Percentiles rank a stretch among this genome's conserved stretches.
Evolutionary conservation across 2,329 filamentous ascomycete species (phyloP).

Genomic region (Exophiala dermatitidis): DNA sequence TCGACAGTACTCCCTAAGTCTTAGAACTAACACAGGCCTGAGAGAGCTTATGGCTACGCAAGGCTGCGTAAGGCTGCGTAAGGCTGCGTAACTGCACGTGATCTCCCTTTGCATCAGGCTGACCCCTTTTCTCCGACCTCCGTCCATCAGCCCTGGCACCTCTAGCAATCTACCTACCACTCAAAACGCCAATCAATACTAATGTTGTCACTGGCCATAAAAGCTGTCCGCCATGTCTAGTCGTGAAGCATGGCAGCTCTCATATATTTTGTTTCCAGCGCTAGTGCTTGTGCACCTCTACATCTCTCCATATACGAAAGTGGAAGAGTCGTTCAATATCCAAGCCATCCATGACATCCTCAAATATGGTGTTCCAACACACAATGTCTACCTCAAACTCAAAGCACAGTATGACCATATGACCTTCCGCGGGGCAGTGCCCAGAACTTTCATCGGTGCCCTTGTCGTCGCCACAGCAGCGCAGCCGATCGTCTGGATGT

Average conservation of each 20-base stretch:
- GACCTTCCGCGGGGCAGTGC: conserved; percentile 82
- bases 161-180: no score
- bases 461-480: conserved; percentile 66
- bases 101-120: no score
- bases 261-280: conserved; percentile 42
- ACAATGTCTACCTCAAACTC: conserved; percentile 48
- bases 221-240: no score
- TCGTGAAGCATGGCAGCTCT: conserved; percentile 33
- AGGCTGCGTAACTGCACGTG: no score
- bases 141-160: no score
- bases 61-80: no score
- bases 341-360: conserved; percentile 89
- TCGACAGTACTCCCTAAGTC: no score
- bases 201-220: no score
- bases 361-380: conserved; percentile 62
- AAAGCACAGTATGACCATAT: conserved; percentile 75
- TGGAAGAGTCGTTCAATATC: conserved; percentile 97
- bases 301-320: conserved; percentile 83
- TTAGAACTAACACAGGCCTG: no score
- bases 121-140: no score
- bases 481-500: conserved; percentile 55
- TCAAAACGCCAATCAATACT: no score
- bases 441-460: conserved; percentile 80
- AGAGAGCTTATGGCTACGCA: no score
- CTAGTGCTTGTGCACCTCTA: conserved; percentile 63